These are phyloP conservation scores for Chaetomium tenue DNA, from an alignment of 495 filamentous ascomycete species.

Conservation along the genomic window DNA sequence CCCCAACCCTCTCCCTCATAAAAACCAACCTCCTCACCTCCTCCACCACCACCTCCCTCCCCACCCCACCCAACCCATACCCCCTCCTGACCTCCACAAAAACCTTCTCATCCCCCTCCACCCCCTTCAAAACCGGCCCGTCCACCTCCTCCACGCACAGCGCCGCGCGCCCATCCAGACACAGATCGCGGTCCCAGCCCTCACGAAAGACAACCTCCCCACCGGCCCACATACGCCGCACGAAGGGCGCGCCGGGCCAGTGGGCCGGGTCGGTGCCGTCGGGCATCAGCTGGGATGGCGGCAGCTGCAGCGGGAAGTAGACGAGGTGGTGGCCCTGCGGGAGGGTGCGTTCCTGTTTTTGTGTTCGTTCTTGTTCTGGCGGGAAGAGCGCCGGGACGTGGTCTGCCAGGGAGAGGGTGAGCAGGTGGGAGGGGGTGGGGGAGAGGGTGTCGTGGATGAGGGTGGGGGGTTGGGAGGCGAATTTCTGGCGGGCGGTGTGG, in stretches of 20 bases:
- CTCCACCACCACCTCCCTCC: constrained; percentile 17
- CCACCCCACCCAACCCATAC: constrained; percentile 26
- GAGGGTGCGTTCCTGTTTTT: constrained; percentile 25
- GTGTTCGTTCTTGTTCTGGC: background rate
- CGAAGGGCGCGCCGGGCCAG: constrained; percentile 62
- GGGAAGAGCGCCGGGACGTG: constrained; percentile 46
- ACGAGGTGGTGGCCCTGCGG: constrained; percentile 69
- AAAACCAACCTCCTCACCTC: constrained; percentile 44
- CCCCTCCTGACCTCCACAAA: constrained; percentile 43
- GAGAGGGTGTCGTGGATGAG: constrained; percentile 63
- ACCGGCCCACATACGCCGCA: constrained; percentile 77
- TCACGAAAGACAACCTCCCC: constrained; percentile 49
- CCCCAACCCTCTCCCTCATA: constrained; percentile 32
- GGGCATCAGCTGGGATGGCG: constrained; percentile 52
- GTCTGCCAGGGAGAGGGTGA: constrained; percentile 61
- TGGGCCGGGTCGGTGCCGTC: constrained; percentile 75
- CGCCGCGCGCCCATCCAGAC: constrained; percentile 51
- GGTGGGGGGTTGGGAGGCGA: constrained; percentile 51
- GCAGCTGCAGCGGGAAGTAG: constrained; percentile 65
- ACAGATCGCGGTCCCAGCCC: constrained; percentile 23
- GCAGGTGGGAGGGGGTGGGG: constrained; percentile 61
- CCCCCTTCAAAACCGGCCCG: constrained; percentile 44
- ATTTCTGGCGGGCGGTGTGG: constrained; percentile 1
- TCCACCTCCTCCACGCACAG: constrained; percentile 66
- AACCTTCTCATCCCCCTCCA: constrained; percentile 39